Conservation (phyloP, 495 filamentous ascomycete species). For the Amniculicola lignicola region DNA sequence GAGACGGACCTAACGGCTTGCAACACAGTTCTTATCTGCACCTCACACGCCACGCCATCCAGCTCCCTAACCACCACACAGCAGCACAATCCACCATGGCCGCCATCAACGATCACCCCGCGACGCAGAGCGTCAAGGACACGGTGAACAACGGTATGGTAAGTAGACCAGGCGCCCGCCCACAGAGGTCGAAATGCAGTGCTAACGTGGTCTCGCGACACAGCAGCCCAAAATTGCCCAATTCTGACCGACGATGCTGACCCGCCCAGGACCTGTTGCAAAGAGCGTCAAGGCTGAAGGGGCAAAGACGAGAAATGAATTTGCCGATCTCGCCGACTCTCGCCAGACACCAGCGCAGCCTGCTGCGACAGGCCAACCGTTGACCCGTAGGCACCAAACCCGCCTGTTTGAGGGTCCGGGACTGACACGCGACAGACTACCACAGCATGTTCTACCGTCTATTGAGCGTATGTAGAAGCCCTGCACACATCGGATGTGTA, state of each 20-base stretch:
- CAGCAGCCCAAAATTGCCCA: slow-evolving; percentile 13
- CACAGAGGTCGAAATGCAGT: not conserved
- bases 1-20: slow-evolving; percentile 31
- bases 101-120: slow-evolving; percentile 40
- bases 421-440: slow-evolving; percentile 57
- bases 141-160: slow-evolving; percentile 40
- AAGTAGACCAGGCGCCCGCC: slow-evolving; percentile 10
- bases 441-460: slow-evolving; percentile 94
- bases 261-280: slow-evolving; percentile 64
- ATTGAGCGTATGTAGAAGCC: slow-evolving; percentile 57
- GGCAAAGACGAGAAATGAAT: slow-evolving; percentile 67
- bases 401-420: not conserved
- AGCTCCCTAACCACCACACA: slow-evolving; percentile 30
- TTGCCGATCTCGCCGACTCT: slow-evolving; percentile 69
- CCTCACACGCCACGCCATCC: slow-evolving; percentile 25
- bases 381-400: slow-evolving; percentile 66
- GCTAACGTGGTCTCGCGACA: slow-evolving; percentile 28
- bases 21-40: slow-evolving; percentile 30
- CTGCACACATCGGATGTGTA: slow-evolving; percentile 17
- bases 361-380: slow-evolving; percentile 76
- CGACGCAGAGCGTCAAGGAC: slow-evolving; percentile 38
- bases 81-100: slow-evolving; percentile 44
- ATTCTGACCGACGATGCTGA: slow-evolving; percentile 11
- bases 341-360: slow-evolving; percentile 64
- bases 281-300: slow-evolving; percentile 72